phyloP scores from a whole-genome alignment of 306 rosid genomes.

The Betula pendula region DNA sequence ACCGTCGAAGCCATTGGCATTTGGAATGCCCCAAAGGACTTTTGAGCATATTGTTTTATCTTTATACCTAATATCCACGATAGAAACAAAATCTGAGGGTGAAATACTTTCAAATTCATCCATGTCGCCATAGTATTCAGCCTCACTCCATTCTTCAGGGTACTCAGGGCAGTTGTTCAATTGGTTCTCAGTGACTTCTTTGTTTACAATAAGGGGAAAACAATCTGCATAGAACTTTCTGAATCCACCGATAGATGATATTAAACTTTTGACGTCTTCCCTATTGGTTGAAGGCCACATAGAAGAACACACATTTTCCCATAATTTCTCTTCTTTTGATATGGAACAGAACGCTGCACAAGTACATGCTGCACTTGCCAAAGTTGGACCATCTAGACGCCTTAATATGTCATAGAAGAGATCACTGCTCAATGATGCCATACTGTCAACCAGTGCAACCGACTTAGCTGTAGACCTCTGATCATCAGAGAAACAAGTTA shows the following conservation, averaged over 20 bases:
- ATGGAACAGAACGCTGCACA: slow-evolving; percentile 77
- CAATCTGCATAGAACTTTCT: slow-evolving; percentile 87
- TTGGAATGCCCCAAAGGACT: slow-evolving; percentile 86
- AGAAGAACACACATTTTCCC: slow-evolving; percentile 85
- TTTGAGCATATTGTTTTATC: slow-evolving; percentile 76
- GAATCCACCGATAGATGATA: slow-evolving; percentile 78
- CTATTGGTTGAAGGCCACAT: slow-evolving; percentile 89
- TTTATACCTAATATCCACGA: slow-evolving; percentile 74
- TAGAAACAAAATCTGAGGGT: slow-evolving; percentile 82
- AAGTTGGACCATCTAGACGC: slow-evolving; percentile 80
- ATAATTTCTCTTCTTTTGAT: slow-evolving; percentile 80
- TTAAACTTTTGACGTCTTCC: slow-evolving; percentile 74
- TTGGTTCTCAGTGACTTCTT: slow-evolving; percentile 59
- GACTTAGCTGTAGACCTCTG: slow-evolving; percentile 36
- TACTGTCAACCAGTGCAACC: slow-evolving; percentile 52
- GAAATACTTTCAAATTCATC: slow-evolving; percentile 50
- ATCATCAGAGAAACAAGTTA: slow-evolving; percentile 35
- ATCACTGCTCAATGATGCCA: slow-evolving; percentile 67
- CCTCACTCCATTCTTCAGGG: slow-evolving; percentile 88
- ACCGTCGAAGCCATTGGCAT: slow-evolving; percentile 60
- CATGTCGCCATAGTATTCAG: slow-evolving; percentile 75
- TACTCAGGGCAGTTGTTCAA: slow-evolving; percentile 54
- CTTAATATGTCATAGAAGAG: slow-evolving; percentile 77
- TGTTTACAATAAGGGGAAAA: slow-evolving; percentile 78
- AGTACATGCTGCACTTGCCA: slow-evolving; percentile 84